Base-by-base conservation (phyloP, 1,284 basidiomycete species). In the Sanghuangporus baumii region DNA sequence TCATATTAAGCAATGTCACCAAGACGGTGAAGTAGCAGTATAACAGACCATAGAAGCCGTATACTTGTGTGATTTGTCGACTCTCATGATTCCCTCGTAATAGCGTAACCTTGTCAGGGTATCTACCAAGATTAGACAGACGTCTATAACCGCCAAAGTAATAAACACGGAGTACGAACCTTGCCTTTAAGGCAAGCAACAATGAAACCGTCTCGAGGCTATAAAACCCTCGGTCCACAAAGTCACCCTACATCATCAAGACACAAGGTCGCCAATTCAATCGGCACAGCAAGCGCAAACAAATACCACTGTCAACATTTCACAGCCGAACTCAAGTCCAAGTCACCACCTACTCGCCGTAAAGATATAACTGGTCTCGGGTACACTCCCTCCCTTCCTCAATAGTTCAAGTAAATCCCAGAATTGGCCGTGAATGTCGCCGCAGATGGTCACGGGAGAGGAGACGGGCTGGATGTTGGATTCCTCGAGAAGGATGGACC, bases 151-250 rank as follows among this genome's bases (percentile, higher is more conserved):
- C 6, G 52, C 40, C 18, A 41, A 16, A n/a, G 57, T 26, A 36
- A 41, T 46, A 46, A 46, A 23, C 23, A 23, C 23, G 23, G 1
- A 14, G 16, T n/a, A n/a, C 80, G 70, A 69, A 92, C 93, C 93
- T 84, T 52, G 94, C 96, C 75, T 98, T 98, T 65, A 96, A 80
- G 0, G 90, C 93, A 63, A 98, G 77, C 48, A 98, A 74, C 62
- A 98, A 75, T 11, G 94, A 96, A 8, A 98, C 88, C 0, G 96
- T 98, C 76, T 98, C 96, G n/a, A 98, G 76, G 71, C 90, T 94
- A 73, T 98, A 98, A 74, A 97, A 94, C 11, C 96, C 96, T 66
- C 96, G 82, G 77, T 98, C 96, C 41, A 98, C 96, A 76, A 98
- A 98, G 75, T 98, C 96, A 59, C 96, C 96, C 94, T 96, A 72